A percentile compares a stretch with the other conserved stretches of the same genome.
phyloP scores from a whole-genome alignment of 176 grass and related monocot species.

The Elymus sibiricus region DNA sequence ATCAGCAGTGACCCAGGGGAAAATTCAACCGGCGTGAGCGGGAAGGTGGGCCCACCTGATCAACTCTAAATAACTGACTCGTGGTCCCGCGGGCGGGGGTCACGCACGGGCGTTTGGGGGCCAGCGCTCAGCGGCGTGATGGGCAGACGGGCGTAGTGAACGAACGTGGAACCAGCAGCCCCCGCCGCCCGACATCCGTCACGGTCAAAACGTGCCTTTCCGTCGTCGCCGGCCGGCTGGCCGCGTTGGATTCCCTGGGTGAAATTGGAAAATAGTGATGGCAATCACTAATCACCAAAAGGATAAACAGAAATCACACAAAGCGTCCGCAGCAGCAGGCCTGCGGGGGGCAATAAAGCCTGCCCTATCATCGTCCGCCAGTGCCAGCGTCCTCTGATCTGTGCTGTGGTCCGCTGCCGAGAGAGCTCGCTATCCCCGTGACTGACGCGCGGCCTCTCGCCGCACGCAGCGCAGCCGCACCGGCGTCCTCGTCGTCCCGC shows the following conservation, averaged over 20 bases:
- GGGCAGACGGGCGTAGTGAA: neutral
- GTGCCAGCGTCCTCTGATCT: neutral
- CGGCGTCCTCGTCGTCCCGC: neutral
- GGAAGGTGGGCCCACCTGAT: neutral
- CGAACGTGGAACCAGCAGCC: neutral
- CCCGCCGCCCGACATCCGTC: neutral
- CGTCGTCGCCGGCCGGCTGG: neutral
- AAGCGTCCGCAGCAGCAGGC: neutral
- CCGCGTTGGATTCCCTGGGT: conserved; percentile 28
- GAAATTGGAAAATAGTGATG: neutral
- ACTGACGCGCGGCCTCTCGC: neutral
- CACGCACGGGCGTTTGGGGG: neutral
- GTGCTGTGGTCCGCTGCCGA: neutral
- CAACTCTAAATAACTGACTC: neutral
- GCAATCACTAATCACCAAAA: neutral
- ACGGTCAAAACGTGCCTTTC: neutral
- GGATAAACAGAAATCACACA: neutral
- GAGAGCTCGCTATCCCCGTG: neutral
- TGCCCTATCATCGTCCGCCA: neutral
- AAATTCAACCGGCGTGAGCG: too few relatives aligned
- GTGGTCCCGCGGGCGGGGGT: neutral
- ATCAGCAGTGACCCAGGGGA: too few relatives aligned
- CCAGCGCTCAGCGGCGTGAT: neutral
- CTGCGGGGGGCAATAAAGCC: conserved; percentile 12
- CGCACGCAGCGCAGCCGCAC: neutral